phyloP scores from a whole-genome alignment of 345 rosid species.

The Gossypium bickii region DNA sequence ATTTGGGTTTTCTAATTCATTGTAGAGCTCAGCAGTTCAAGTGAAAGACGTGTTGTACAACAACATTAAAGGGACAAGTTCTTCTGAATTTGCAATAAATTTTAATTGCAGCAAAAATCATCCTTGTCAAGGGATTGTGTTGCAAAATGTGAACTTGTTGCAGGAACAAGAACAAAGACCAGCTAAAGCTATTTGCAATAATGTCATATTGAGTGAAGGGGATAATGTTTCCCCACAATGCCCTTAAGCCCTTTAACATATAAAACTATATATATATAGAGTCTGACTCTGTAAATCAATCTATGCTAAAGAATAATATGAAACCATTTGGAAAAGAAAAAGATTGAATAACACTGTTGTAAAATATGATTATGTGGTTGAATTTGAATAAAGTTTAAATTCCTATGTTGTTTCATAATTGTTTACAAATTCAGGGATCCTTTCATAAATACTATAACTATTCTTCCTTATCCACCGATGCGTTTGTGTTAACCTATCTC shows the following conservation, averaged over 20 bases:
- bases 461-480: too few species aligned
- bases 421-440: too few species aligned
- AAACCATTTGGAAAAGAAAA: not conserved
- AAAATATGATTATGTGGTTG: not conserved
- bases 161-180: slow-evolving; percentile 20
- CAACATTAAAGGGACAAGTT: slow-evolving; percentile 70
- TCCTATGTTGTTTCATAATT: not conserved
- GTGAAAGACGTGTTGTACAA: slow-evolving; percentile 58
- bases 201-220: slow-evolving; percentile 31
- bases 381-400: not conserved
- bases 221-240: slow-evolving; percentile 39
- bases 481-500: too few species aligned
- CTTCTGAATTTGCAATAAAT: slow-evolving; percentile 54
- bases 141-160: slow-evolving; percentile 47
- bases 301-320: not conserved
- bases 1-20: not conserved
- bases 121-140: slow-evolving; percentile 61
- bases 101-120: slow-evolving; percentile 54
- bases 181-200: slow-evolving; percentile 47
- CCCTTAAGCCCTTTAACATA: not conserved
- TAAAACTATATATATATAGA: not conserved
- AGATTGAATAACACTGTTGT: slow-evolving; percentile 2
- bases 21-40: slow-evolving; percentile 65
- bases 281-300: not conserved
- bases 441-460: too few species aligned